Evolutionary conservation across 352 stramenopile genomes (phyloP), one percentile per base, ranked within the genome.

Genomic region (Globisporangium paroecandrum): DNA sequence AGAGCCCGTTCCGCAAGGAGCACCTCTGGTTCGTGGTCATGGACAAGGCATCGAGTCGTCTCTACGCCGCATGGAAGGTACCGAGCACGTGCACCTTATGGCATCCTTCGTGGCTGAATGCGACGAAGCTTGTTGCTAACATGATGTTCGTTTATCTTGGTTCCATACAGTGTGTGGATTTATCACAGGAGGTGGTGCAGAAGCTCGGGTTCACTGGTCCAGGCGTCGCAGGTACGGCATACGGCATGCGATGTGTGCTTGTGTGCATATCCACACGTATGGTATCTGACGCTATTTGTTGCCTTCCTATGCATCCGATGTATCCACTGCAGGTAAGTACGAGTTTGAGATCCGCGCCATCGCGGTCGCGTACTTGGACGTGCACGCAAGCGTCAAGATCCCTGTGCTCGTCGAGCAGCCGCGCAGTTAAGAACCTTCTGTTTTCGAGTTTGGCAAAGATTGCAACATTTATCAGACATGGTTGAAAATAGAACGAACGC

Each of bases 261-360:
- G 10, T n/a, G 4, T 27, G 8, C 34, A 20, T 12, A 43, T 59
- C 7, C 24, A 18, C 34, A 34, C 10, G 7, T 25, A 1, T 41
- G 13, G 12, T n/a, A 3, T 34, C 32, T 41, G 12, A 10, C 9
- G 18, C 34, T 54, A 38, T 72, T 15, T 64, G 25, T 55, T 32
- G 29, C 7, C 29, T 32, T 32, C 29, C 29, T 32, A 32, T 32
- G 29, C 8, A 3, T 29, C 25, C 8, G 27, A 36, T 22, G 27
- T 46, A 36, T 43, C n/a, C 0, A 4, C 4, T 29, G 24, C 68
- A 81, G 87, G 83, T 70, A 85, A 87, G 38, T 91, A 91, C 73
- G 77, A 91, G 36, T 67, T 95, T 24, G 87, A 95, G 49, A 65
- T 93, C n/a, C 81, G 85, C n/a, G 87, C 85, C 3, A 62, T 91